Percentiles rank a stretch among this genome's conserved stretches.
Conservation (phyloP, 1,284 basidiomycete species). For the Microbotryum silenes-acaulis region DNA sequence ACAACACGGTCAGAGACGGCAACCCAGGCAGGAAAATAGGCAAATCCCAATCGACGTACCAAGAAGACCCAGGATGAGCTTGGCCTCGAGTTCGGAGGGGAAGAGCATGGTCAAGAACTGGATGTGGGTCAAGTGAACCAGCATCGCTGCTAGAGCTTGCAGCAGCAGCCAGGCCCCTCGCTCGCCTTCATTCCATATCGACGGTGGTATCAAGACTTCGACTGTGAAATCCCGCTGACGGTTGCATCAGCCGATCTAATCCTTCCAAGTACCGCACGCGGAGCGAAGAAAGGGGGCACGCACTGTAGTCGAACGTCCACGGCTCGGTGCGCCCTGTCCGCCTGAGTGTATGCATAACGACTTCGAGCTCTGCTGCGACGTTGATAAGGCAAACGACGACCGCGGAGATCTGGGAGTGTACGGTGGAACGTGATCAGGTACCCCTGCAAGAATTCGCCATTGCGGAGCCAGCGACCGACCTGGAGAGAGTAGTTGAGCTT, state of each 20-base stretch:
- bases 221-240: conserved; percentile 51
- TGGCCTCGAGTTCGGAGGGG: conserved; percentile 82
- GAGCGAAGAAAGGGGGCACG: not conserved
- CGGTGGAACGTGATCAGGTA: not conserved
- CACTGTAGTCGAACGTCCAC: conserved; percentile 78
- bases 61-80: conserved; percentile 78
- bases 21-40: not conserved
- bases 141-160: conserved; percentile 56
- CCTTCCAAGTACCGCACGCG: no score
- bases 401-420: conserved; percentile 10
- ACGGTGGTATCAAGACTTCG: conserved; percentile 58
- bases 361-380: conserved; percentile 38
- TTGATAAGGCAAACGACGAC: conserved; percentile 30
- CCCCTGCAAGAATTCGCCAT: not conserved
- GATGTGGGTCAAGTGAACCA: conserved; percentile 79
- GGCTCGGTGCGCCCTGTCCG: conserved; percentile 71
- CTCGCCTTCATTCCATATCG: conserved; percentile 59
- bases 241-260: not conserved
- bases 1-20: no score
- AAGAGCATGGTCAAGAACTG: conserved; percentile 95
- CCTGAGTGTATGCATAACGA: conserved; percentile 52
- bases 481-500: conserved; percentile 86
- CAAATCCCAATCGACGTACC: conserved; percentile 45
- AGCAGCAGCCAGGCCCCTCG: conserved; percentile 77
- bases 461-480: conserved; percentile 48